Evolutionary conservation across 2,329 filamentous ascomycete species (phyloP).

Genomic region (Sclerotinia trifoliorum): DNA sequence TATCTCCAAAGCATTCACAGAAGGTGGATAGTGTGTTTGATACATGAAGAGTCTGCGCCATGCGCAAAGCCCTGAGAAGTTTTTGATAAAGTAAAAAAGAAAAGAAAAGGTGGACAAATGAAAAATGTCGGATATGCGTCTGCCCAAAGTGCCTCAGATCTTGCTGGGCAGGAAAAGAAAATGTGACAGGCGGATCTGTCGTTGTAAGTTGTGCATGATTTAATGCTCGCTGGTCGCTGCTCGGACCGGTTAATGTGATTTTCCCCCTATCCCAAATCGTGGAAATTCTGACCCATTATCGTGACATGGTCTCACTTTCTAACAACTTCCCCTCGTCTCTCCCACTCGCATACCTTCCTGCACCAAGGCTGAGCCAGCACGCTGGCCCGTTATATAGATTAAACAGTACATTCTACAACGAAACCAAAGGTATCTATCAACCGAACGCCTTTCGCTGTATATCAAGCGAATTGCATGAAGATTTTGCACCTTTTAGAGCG

Average conservation of each 20-base stretch:
- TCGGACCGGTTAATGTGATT: conserved; percentile 2
- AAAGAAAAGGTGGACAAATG: conserved; percentile 34
- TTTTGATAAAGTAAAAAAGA: conserved; percentile 22
- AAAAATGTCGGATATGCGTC: conserved; percentile 29
- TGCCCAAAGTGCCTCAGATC: conserved; percentile 23
- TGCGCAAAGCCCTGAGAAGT: conserved; percentile 27
- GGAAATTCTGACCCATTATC: conserved; percentile 2
- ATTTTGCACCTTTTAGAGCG: conserved; percentile 52
- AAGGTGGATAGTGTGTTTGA: conserved; percentile 31
- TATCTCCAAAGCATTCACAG: conserved; percentile 23
- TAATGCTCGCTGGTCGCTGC: conserved; percentile 10
- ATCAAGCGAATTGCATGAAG: conserved; percentile 40
- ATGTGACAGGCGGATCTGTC: conserved; percentile 28
- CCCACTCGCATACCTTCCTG: conserved; percentile 22
- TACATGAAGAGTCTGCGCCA: conserved; percentile 31
- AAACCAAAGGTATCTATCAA: conserved; percentile 43
- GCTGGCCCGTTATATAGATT: conserved; percentile 42
- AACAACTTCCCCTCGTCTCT: conserved; percentile 15
- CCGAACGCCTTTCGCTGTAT: conserved; percentile 43
- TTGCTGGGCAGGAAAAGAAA: conserved; percentile 23
- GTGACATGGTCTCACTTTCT: conserved; percentile 9
- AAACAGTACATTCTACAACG: conserved; percentile 44
- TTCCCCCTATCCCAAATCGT: conserved; percentile 1
- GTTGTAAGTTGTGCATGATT: conserved; percentile 23
- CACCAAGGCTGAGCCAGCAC: conserved; percentile 33